These are phyloP conservation scores for Fagopyrum tataricum DNA, from an alignment of 148 eudicot genomes.

Conservation along the genomic window DNA sequence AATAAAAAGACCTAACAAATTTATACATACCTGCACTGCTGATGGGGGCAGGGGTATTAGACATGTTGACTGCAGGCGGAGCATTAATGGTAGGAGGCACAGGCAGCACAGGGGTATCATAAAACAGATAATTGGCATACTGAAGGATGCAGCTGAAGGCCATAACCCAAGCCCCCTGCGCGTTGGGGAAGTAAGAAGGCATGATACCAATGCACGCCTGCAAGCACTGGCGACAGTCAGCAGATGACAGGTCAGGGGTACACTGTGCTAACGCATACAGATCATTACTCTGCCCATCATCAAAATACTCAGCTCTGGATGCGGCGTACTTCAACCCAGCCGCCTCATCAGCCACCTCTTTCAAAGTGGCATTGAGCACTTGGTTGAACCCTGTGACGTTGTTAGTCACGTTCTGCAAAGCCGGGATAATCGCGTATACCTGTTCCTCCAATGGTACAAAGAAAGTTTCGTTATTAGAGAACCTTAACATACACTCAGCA, in stretches of 20 bases:
- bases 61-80: background rate
- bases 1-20: background rate
- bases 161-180: slow-evolving; percentile 11
- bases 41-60: background rate
- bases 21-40: background rate
- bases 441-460: background rate
- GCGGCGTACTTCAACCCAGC: slow-evolving; percentile 14
- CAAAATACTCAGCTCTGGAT: background rate
- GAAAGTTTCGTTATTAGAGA: background rate
- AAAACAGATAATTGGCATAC: slow-evolving; percentile 23
- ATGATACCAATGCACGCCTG: background rate
- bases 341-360: background rate
- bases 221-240: slow-evolving; percentile 24
- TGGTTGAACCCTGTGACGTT: background rate
- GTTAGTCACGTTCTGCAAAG: slow-evolving; percentile 3
- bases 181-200: background rate
- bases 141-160: slow-evolving; percentile 21
- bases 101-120: background rate
- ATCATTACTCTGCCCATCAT: background rate
- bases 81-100: background rate
- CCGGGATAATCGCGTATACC: background rate
- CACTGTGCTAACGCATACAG: slow-evolving; percentile 18
- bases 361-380: slow-evolving; percentile 1
- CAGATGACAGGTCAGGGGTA: slow-evolving; percentile 15
- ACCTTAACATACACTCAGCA: background rate